Evolutionary conservation across 768 basidiomycete species (phyloP).

Genomic region (Lentinula lateritia): DNA sequence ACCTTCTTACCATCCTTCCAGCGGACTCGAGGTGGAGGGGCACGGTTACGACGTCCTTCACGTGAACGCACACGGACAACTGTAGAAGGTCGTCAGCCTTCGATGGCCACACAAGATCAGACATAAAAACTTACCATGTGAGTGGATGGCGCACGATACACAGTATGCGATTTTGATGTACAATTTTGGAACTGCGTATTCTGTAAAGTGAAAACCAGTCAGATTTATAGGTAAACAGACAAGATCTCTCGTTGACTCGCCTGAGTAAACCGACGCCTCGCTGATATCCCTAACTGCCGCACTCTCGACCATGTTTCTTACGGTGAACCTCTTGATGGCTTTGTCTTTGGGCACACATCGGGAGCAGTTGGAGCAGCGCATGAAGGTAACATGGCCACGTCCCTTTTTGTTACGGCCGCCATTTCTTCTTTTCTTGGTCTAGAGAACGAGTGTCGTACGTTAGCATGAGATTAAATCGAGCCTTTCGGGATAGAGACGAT

Average conservation of each 20-base stretch:
- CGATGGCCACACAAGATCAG: too few species aligned
- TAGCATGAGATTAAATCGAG: neutral
- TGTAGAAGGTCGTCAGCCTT: constrained; percentile 23
- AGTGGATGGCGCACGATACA: constrained; percentile 98
- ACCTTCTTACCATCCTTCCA: constrained; percentile 97
- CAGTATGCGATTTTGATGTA: constrained; percentile 99
- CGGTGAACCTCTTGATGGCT: constrained; percentile 99
- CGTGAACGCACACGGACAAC: constrained; percentile 98
- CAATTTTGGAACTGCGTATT: constrained; percentile 94
- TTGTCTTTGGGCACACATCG: constrained; percentile 98
- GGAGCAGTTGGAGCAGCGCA: constrained; percentile 99
- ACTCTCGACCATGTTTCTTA: constrained; percentile 99
- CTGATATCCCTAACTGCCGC: constrained; percentile 97
- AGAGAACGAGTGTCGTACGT: constrained; percentile 5
- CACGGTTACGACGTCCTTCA: constrained; percentile 94
- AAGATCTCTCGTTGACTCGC: constrained; percentile 37
- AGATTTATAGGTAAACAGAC: neutral
- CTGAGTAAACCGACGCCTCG: constrained; percentile 90
- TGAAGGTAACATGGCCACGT: constrained; percentile 90
- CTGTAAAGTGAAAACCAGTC: constrained; percentile 31
- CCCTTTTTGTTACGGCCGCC: constrained; percentile 99
- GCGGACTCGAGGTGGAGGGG: constrained; percentile 90
- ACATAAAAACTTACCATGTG: constrained; percentile 66
- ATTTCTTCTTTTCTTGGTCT: constrained; percentile 99
- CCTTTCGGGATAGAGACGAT: neutral